Percentiles rank a stretch among this genome's conserved stretches.
Conservation (phyloP, 2,329 filamentous ascomycete species). For the Chrysoporthe austroafricana region DNA sequence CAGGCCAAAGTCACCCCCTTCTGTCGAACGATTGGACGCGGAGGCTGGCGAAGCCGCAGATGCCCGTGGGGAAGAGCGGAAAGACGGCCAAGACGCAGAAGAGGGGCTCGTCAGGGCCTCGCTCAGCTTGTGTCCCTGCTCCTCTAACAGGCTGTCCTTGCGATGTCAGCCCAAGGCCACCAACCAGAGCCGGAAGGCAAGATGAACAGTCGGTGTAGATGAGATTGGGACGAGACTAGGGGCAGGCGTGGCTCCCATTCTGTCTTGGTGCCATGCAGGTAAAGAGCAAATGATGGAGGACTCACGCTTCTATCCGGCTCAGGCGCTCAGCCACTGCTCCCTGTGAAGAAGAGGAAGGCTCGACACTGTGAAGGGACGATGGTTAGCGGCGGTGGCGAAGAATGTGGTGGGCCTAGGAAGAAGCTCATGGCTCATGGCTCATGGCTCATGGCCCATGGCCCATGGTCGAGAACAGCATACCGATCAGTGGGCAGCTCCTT, state of each 20-base stretch:
- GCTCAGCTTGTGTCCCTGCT: slow-evolving; percentile 32
- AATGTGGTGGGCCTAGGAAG: background rate
- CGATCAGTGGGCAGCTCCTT: slow-evolving; percentile 41
- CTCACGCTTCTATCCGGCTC: slow-evolving; percentile 41
- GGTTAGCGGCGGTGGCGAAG: background rate
- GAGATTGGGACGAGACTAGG: background rate
- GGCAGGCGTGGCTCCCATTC: slow-evolving; percentile 20
- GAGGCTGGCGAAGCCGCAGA: slow-evolving; percentile 26
- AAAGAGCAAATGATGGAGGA: slow-evolving; percentile 20
- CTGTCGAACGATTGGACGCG: slow-evolving; percentile 23
- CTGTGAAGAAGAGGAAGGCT: slow-evolving; percentile 37
- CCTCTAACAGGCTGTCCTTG: slow-evolving; percentile 31
- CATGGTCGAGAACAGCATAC: slow-evolving; percentile 21
- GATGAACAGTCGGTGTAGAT: slow-evolving; percentile 10
- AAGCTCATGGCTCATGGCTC: background rate
- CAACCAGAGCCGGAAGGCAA: slow-evolving; percentile 34
- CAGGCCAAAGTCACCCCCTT: slow-evolving; percentile 32
- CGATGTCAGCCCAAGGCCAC: slow-evolving; percentile 20
- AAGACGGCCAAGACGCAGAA: slow-evolving; percentile 20
- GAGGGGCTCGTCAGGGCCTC: slow-evolving; percentile 24
- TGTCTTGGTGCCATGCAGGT: slow-evolving; percentile 33
- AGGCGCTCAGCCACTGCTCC: slow-evolving; percentile 43
- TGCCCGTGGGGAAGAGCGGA: slow-evolving; percentile 22
- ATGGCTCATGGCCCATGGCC: background rate
- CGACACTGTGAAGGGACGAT: slow-evolving; percentile 34